Conservation (phyloP, 441 rosid species). For the Hypseocharis bilobata region DNA sequence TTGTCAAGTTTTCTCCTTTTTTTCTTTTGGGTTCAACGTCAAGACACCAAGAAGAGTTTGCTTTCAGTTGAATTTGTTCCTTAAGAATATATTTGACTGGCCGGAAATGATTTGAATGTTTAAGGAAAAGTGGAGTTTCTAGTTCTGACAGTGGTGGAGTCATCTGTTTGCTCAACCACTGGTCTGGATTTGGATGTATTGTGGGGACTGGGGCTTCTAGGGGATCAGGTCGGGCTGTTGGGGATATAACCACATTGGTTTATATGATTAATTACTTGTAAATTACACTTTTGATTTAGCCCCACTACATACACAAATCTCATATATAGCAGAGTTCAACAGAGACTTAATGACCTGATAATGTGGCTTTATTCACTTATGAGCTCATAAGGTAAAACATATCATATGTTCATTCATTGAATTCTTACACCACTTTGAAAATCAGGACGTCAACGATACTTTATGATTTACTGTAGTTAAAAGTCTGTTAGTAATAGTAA, state of each 20-base stretch:
- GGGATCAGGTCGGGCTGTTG: background rate
- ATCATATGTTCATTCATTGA: background rate
- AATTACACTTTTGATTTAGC: background rate
- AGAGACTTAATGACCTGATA: background rate
- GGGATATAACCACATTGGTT: background rate
- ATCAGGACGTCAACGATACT: background rate
- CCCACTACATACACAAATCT: background rate
- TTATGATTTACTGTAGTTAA: background rate
- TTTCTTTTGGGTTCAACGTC: too few relatives aligned
- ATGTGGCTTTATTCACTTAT: background rate
- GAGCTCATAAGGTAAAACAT: background rate
- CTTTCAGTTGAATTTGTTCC: background rate
- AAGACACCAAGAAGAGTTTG: background rate
- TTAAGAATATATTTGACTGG: background rate
- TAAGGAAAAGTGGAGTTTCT: background rate
- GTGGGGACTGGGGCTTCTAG: background rate
- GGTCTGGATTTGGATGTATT: background rate
- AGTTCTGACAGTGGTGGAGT: background rate
- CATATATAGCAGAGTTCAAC: background rate
- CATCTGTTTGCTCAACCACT: background rate
- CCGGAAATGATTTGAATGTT: too few relatives aligned
- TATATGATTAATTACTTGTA: background rate
- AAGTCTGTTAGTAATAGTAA: background rate
- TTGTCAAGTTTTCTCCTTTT: conserved; percentile 2
- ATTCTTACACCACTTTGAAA: background rate